Base-by-base conservation (phyloP, 2,329 filamentous ascomycete genomes). In the Penicillium sp. region DNA sequence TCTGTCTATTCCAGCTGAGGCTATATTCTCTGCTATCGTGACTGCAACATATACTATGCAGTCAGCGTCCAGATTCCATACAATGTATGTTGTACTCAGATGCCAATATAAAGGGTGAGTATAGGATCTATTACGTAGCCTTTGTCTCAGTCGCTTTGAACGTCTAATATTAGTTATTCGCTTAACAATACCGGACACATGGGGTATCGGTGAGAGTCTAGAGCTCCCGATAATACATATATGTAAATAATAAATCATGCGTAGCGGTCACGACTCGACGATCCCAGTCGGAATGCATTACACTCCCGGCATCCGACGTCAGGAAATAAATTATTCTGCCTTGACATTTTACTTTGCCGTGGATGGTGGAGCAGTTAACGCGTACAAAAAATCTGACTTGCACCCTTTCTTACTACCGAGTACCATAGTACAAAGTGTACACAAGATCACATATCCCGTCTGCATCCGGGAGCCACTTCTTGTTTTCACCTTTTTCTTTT, bases 311-410 rank as follows among this genome's bases (percentile, higher is more conserved):
- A 45, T 51, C 48, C 40, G 52, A 47, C 33, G 32, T 10, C 28
- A 31, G 31, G 21, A n/a, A 43, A 43, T 46, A 37, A 41, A 53
- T 53, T 40, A 21, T 51, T 53, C 51, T 53, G 51, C 51, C 48
- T 51, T 39, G 6, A 15, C 38, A n/a, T 22, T 21, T 21, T 8
- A 22, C 13, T 29, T 41, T 24, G 21, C 35, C 24, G n/a, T 41
- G 17, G n/a, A 31, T 42, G 44, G 52, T 54, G 52, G 52, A 52
- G 49, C 17, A 46, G 49, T 29, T 21, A 47, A 54, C 45, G 52
- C 49, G 49, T 49, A 37, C 45, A 21, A 26, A 38, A 21, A 4
- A 32, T 40, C 22, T 9, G 10, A 28, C 32, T 22, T 15, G 8
- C 34, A 38, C 17, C 15, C 12, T 45, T 21, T 38, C 34, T 38